phyloP scores from a whole-genome alignment of 805 yeast species.

The Candida qinlingensis region DNA sequence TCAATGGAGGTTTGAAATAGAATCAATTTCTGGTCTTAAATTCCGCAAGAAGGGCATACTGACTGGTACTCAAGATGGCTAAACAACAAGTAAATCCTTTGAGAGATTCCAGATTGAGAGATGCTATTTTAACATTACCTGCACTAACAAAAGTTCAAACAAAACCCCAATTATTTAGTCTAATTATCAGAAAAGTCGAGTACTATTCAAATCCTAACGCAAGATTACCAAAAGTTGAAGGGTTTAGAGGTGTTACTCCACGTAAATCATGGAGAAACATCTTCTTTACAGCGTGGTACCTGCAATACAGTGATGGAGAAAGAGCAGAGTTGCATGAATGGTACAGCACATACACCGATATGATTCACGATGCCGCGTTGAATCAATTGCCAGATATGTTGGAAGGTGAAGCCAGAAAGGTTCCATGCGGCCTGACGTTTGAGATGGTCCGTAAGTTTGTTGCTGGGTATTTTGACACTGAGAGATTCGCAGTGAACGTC shows the following conservation, averaged over 20 bases:
- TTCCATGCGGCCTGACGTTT: slow-evolving; percentile 1
- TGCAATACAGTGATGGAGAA: neutral
- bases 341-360: neutral
- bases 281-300: neutral
- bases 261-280: slow-evolving; percentile 5
- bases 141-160: neutral
- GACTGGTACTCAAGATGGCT: neutral
- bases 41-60: no score
- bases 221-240: neutral
- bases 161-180: neutral
- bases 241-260: neutral
- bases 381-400: neutral
- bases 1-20: no score
- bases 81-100: slow-evolving; percentile 2
- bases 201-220: neutral
- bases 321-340: neutral
- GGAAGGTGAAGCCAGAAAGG: neutral
- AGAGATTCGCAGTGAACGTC: slow-evolving; percentile 4
- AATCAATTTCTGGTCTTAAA: no score
- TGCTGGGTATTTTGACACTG: slow-evolving; percentile 1
- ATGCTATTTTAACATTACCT: slow-evolving; percentile 4
- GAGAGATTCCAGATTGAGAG: slow-evolving; percentile 1
- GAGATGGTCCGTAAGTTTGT: neutral
- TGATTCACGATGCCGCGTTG: neutral
- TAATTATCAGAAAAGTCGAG: neutral